These are phyloP conservation scores for Bretziella fagacearum DNA, from an alignment of 2,329 filamentous ascomycete species.

Conservation along the genomic window DNA sequence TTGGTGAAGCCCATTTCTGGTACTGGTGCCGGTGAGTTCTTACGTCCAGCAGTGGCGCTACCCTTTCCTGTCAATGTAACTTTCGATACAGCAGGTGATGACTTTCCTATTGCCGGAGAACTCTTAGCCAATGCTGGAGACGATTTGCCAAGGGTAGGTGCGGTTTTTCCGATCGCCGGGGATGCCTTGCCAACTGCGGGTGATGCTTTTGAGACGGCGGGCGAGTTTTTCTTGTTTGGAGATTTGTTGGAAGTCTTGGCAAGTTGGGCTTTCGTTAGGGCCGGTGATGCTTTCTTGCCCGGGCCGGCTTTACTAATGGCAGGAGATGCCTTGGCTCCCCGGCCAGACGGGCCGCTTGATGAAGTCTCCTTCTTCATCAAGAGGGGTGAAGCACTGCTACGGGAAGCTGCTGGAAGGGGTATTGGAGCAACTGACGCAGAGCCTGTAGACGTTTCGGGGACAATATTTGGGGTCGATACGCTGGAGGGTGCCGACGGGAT, in stretches of 20 bases:
- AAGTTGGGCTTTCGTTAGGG: slow-evolving; percentile 10
- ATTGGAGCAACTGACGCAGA: neutral
- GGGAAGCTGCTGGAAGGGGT: slow-evolving; percentile 1
- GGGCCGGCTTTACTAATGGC: slow-evolving; percentile 7
- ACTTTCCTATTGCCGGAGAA: slow-evolving; percentile 9
- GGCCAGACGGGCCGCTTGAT: slow-evolving; percentile 1
- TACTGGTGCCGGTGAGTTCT: slow-evolving; percentile 8
- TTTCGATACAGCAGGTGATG: slow-evolving; percentile 11
- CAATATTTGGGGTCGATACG: neutral
- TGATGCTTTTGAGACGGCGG: slow-evolving; percentile 4
- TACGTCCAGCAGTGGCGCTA: slow-evolving; percentile 6
- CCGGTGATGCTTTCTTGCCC: slow-evolving; percentile 11
- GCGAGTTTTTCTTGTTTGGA: slow-evolving; percentile 11
- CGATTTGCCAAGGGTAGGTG: slow-evolving; percentile 2
- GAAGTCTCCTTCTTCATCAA: slow-evolving; percentile 12
- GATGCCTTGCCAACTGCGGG: slow-evolving; percentile 6
- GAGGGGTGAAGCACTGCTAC: slow-evolving; percentile 9
- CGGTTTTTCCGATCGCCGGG: slow-evolving; percentile 6
- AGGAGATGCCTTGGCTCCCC: slow-evolving; percentile 6
- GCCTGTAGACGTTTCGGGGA: neutral
- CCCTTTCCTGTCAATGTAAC: slow-evolving; percentile 4
- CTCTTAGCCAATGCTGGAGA: slow-evolving; percentile 7
- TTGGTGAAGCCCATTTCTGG: slow-evolving; percentile 9
- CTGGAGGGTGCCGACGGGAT: neutral
- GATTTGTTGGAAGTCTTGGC: slow-evolving; percentile 11